These are phyloP conservation scores for Linanthus parryae DNA, from an alignment of 148 eudicot species.

Conservation along the genomic window DNA sequence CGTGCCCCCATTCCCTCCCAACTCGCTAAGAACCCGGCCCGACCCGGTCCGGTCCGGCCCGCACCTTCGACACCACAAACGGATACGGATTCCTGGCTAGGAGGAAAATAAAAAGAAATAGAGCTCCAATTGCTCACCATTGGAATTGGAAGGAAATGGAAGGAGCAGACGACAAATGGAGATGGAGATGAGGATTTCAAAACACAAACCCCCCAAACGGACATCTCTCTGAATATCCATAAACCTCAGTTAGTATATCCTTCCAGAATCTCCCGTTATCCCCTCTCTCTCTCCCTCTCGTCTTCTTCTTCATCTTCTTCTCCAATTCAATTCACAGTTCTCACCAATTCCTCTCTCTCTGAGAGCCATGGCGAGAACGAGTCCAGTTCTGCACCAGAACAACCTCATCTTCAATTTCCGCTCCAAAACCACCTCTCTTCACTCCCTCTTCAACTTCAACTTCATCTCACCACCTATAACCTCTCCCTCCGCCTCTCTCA, in stretches of 20 bases:
- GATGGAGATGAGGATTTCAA: too few species aligned
- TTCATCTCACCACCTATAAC: not conserved
- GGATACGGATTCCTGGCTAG: too few species aligned
- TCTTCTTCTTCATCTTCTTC: not conserved
- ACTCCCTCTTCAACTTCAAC: conserved; percentile 15
- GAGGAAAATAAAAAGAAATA: too few species aligned
- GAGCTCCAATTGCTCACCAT: too few species aligned
- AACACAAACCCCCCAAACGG: too few species aligned
- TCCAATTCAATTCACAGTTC: not conserved
- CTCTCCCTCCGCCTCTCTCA: conserved; percentile 12
- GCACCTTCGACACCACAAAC: too few species aligned
- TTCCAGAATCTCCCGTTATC: not conserved
- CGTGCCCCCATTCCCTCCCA: too few species aligned
- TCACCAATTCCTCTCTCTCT: conserved; percentile 10
- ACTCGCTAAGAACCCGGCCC: too few species aligned
- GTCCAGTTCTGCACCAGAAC: not conserved
- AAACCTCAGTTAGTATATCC: not conserved
- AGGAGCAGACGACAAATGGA: too few species aligned
- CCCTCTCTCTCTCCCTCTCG: not conserved
- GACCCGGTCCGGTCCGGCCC: too few species aligned
- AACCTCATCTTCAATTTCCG: not conserved
- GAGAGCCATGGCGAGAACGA: not conserved
- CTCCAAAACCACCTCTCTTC: conserved; percentile 10
- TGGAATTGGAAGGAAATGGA: too few species aligned
- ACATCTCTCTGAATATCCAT: too few species aligned